A percentile compares a stretch with the other conserved stretches of the same genome.
phyloP scores from a whole-genome alignment of 2,329 filamentous ascomycete species.

The Neofusicoccum sp. region DNA sequence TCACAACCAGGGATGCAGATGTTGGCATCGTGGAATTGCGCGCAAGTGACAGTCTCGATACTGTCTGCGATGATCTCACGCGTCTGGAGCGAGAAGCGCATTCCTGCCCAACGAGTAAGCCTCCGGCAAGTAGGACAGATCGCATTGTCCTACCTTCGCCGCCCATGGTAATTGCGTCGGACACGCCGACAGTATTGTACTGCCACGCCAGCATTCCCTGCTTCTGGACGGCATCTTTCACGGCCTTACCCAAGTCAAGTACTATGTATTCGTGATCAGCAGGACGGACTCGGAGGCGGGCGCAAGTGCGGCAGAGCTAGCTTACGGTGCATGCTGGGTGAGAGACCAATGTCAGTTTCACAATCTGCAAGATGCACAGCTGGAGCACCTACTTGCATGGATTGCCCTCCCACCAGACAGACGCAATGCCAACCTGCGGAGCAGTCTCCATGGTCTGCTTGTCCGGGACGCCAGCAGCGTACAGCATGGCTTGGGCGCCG shows the following conservation, averaged over 20 bases:
- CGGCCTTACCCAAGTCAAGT: slow-evolving; percentile 82
- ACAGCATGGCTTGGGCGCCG: slow-evolving; percentile 91
- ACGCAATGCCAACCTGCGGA: slow-evolving; percentile 87
- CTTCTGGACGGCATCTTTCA: slow-evolving; percentile 79
- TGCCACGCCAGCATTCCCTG: slow-evolving; percentile 93
- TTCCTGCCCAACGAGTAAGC: slow-evolving; percentile 58
- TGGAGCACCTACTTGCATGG: slow-evolving; percentile 76
- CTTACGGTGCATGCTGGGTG: slow-evolving; percentile 53
- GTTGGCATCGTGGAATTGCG: slow-evolving; percentile 90
- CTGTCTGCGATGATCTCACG: slow-evolving; percentile 93
- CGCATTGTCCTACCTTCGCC: slow-evolving; percentile 65
- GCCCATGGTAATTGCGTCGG: slow-evolving; percentile 94
- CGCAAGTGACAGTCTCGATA: slow-evolving; percentile 90
- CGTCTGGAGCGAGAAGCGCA: slow-evolving; percentile 90
- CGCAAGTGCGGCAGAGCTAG: slow-evolving; percentile 12
- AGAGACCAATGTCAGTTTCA: neutral
- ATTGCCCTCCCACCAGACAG: slow-evolving; percentile 97
- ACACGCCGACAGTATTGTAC: slow-evolving; percentile 88
- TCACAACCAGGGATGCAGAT: slow-evolving; percentile 93
- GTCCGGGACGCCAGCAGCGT: slow-evolving; percentile 85
- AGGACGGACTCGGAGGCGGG: neutral
- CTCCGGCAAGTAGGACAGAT: neutral
- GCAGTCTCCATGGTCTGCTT: slow-evolving; percentile 84
- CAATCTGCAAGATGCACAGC: neutral
- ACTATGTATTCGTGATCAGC: slow-evolving; percentile 52